Evolutionary conservation across 129 eudicot species (phyloP).

Genomic region (Gnaphalium uliginosum): DNA sequence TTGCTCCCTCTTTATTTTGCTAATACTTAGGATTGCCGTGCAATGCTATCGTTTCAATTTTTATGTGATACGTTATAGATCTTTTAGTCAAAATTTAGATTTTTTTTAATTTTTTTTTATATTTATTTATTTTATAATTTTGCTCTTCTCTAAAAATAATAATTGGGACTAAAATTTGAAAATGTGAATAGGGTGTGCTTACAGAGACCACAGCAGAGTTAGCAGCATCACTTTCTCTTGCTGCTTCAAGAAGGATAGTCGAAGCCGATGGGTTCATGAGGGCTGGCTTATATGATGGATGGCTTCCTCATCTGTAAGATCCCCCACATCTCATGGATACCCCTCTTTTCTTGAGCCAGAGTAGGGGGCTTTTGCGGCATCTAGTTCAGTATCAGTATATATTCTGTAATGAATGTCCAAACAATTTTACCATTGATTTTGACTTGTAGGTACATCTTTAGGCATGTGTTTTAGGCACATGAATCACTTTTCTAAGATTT

Average conservation of each 20-base stretch:
- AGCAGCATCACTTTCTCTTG: constrained; percentile 94
- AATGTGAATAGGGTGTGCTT: constrained; percentile 72
- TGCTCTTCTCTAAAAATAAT: neutral
- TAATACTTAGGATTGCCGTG: neutral
- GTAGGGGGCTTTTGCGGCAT: too few relatives aligned
- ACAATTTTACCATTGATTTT: too few relatives aligned
- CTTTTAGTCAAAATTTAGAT: neutral
- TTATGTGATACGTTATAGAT: neutral
- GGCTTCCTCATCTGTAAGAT: constrained; percentile 97
- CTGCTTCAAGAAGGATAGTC: constrained; percentile 94
- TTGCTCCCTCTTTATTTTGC: too few relatives aligned
- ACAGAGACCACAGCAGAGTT: constrained; percentile 99
- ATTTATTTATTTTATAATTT: too few relatives aligned
- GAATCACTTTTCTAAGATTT: too few relatives aligned
- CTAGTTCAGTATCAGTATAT: too few relatives aligned
- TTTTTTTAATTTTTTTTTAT: too few relatives aligned
- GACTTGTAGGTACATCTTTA: too few relatives aligned
- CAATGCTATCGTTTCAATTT: neutral
- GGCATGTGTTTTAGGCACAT: too few relatives aligned
- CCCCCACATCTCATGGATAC: too few relatives aligned
- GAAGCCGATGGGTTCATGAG: constrained; percentile 99
- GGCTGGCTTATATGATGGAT: constrained; percentile 97
- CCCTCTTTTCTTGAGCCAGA: too few relatives aligned
- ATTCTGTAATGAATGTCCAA: neutral
- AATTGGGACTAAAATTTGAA: neutral